Conservation (phyloP, 2,329 filamentous ascomycete species). For the Colletotrichum sp. region DNA sequence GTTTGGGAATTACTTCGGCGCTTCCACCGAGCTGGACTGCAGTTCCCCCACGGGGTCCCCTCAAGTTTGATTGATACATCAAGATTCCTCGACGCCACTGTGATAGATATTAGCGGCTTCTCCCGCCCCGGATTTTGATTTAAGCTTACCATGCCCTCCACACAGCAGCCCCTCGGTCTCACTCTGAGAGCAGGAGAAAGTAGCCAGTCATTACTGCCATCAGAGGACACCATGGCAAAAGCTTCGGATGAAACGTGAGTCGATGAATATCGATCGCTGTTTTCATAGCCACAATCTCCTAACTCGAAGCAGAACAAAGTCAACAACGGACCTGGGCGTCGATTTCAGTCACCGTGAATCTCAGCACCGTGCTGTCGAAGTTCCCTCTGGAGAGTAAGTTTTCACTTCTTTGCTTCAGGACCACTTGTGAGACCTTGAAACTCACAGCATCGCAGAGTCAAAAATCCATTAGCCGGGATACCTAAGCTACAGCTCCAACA, state of each 20-base stretch:
- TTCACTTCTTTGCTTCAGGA: neutral
- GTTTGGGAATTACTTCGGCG: neutral
- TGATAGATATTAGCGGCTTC: neutral
- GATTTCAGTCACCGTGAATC: neutral
- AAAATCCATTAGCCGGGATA: constrained; percentile 43
- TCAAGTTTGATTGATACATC: neutral
- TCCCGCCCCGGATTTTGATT: neutral
- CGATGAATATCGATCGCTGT: neutral
- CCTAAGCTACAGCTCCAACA: constrained; percentile 54
- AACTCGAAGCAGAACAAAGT: neutral
- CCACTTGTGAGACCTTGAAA: neutral
- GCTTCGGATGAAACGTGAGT: neutral
- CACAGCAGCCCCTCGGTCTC: neutral
- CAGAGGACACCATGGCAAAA: neutral
- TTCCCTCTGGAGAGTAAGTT: neutral
- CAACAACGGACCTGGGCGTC: neutral
- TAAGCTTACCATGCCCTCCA: neutral
- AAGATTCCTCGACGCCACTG: neutral
- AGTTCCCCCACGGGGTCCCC: neutral
- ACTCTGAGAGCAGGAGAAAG: neutral
- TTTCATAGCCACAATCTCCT: neutral
- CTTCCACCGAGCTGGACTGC: neutral
- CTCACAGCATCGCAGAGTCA: neutral
- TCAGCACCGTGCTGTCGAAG: neutral
- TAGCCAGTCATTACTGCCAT: neutral